Evolutionary conservation across 306 rosid genomes (phyloP).

Genomic region (Cajanus cajan): DNA sequence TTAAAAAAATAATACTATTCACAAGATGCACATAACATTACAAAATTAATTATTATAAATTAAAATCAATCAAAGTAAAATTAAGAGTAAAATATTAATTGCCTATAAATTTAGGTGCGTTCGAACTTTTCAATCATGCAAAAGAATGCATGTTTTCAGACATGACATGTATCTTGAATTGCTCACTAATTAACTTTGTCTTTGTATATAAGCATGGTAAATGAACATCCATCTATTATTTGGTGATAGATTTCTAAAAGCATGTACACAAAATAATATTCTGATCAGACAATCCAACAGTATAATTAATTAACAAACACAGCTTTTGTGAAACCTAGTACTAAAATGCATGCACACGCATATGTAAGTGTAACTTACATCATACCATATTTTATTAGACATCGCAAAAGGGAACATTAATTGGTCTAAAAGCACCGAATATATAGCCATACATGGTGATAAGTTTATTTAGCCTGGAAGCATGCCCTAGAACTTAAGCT

Average conservation of each 20-base stretch:
- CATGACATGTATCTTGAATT: no score
- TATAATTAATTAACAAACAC: no score
- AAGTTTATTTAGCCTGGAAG: not conserved
- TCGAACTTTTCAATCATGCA: not conserved
- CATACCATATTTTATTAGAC: not conserved
- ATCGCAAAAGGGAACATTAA: not conserved
- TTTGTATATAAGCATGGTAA: not conserved
- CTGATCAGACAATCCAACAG: no score
- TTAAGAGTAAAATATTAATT: not conserved
- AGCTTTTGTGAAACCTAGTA: not conserved
- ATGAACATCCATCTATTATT: not conserved
- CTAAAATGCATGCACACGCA: not conserved
- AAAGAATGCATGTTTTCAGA: no score
- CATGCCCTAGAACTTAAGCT: not conserved
- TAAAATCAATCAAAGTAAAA: not conserved
- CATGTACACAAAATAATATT: not conserved
- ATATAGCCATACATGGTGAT: not conserved
- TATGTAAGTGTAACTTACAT: not conserved
- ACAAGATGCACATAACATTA: no score
- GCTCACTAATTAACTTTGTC: no score
- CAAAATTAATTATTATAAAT: not conserved
- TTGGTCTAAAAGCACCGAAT: conserved; percentile 20
- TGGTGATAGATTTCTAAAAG: not conserved
- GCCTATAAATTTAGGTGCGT: not conserved
- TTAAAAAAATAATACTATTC: no score